phyloP scores from a whole-genome alignment of 495 filamentous ascomycete genomes.

The Cryomyces minteri region DNA sequence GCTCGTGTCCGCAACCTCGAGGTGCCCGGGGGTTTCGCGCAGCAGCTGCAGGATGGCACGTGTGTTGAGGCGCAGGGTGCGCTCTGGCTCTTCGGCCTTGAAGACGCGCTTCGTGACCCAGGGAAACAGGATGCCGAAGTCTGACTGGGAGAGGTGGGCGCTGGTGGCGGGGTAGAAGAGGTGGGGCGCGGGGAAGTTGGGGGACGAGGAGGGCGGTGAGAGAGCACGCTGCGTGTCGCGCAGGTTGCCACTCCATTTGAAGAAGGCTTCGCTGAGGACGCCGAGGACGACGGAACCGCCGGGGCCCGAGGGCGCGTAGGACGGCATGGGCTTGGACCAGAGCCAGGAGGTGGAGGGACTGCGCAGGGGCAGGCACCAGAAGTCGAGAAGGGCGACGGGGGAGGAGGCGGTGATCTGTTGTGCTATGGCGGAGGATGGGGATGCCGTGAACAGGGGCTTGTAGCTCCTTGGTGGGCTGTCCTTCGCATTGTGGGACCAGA shows the following conservation, averaged over 20 bases:
- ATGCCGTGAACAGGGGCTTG: constrained; percentile 31
- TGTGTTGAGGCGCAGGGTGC: constrained; percentile 41
- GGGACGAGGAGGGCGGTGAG: constrained; percentile 12
- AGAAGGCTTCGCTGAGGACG: constrained; percentile 51
- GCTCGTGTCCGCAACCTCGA: constrained; percentile 33
- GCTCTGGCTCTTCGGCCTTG: constrained; percentile 39
- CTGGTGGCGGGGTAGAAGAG: constrained; percentile 43
- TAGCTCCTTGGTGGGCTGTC: background rate
- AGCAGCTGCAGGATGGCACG: constrained; percentile 44
- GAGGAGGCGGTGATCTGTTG: constrained; percentile 43
- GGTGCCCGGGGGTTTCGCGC: constrained; percentile 21
- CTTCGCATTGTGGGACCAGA: constrained; percentile 23
- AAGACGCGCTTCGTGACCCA: constrained; percentile 39
- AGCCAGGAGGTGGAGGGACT: constrained; percentile 34
- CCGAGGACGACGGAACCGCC: constrained; percentile 36
- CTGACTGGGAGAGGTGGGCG: constrained; percentile 56
- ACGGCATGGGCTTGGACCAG: constrained; percentile 45
- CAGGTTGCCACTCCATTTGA: constrained; percentile 49
- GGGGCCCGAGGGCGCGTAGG: constrained; percentile 29
- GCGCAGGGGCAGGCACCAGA: constrained; percentile 53
- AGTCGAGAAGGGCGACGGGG: constrained; percentile 46
- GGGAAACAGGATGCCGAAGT: constrained; percentile 65
- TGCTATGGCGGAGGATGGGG: constrained; percentile 26
- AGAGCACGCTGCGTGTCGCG: constrained; percentile 37
- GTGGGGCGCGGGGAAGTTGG: constrained; percentile 7